Conservation (phyloP, 2,329 filamentous ascomycete species). For the Fusarium xyrophilum region DNA sequence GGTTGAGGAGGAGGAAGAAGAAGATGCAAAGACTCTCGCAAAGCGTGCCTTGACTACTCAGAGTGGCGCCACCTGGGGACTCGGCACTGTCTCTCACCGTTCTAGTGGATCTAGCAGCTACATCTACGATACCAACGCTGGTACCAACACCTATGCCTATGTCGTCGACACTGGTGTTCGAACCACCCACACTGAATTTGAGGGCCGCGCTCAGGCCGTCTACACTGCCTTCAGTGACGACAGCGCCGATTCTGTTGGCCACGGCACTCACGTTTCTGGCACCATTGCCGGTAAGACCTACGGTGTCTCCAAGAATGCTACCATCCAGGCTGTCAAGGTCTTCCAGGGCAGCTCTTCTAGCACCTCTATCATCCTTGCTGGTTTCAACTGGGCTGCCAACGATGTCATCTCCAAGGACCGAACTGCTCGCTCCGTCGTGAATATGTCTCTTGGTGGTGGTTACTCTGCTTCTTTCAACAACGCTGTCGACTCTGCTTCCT, state of each 20-base stretch:
- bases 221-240: constrained; percentile 40
- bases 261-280: constrained; percentile 53
- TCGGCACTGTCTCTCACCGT: constrained; percentile 46
- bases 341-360: constrained; percentile 44
- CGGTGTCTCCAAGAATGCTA: constrained; percentile 54
- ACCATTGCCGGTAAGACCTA: constrained; percentile 47
- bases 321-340: constrained; percentile 56
- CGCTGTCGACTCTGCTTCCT: constrained; percentile 55
- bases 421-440: constrained; percentile 54
- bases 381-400: constrained; percentile 53
- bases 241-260: constrained; percentile 46
- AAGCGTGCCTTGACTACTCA: constrained; percentile 44
- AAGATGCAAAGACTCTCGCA: constrained; percentile 18
- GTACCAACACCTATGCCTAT: constrained; percentile 61
- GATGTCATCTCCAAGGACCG: constrained; percentile 53
- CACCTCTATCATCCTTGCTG: constrained; percentile 45
- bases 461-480: constrained; percentile 56
- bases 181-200: constrained; percentile 60
- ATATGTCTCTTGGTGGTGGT: constrained; percentile 62
- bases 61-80: constrained; percentile 43
- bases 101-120: constrained; percentile 47
- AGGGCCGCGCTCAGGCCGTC: constrained; percentile 54
- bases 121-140: constrained; percentile 57
- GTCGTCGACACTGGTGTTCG: constrained; percentile 69
- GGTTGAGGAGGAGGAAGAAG: constrained; percentile 23